Conservation (phyloP, 345 rosid species). For the Aquilaria malaccensis region DNA sequence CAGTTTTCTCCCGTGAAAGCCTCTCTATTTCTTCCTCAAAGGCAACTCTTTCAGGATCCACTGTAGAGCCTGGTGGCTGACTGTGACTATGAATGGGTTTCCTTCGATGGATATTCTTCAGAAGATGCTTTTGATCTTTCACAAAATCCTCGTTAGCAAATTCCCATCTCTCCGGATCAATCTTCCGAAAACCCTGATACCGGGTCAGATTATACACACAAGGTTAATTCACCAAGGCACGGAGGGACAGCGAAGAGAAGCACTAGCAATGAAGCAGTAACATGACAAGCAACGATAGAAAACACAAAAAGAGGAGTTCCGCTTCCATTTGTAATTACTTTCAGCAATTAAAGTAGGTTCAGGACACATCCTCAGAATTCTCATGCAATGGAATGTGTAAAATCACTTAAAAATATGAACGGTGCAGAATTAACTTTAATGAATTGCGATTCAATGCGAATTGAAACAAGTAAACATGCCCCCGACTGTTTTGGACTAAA, state of each 20-base stretch:
- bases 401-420: too few species aligned
- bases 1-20: conserved; percentile 52
- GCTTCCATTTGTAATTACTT: too few species aligned
- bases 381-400: too few species aligned
- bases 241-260: not conserved
- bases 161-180: conserved; percentile 85
- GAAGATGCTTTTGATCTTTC: conserved; percentile 77
- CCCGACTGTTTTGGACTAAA: too few species aligned
- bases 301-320: too few species aligned
- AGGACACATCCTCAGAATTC: too few species aligned
- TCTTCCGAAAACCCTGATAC: conserved; percentile 75
- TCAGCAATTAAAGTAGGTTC: too few species aligned
- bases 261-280: too few species aligned
- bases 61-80: conserved; percentile 36
- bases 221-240: not conserved
- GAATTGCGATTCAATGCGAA: too few species aligned
- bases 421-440: too few species aligned
- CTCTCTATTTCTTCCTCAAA: conserved; percentile 57
- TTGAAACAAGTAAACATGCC: too few species aligned
- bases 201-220: not conserved
- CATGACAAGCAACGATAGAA: too few species aligned
- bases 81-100: conserved; percentile 89
- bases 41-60: conserved; percentile 60
- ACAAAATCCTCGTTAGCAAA: conserved; percentile 74
- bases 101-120: conserved; percentile 74